Percentiles rank a stretch among this genome's conserved stretches.
Conservation (phyloP, 768 basidiomycete genomes). For the Neoboletus brunneissimus region DNA sequence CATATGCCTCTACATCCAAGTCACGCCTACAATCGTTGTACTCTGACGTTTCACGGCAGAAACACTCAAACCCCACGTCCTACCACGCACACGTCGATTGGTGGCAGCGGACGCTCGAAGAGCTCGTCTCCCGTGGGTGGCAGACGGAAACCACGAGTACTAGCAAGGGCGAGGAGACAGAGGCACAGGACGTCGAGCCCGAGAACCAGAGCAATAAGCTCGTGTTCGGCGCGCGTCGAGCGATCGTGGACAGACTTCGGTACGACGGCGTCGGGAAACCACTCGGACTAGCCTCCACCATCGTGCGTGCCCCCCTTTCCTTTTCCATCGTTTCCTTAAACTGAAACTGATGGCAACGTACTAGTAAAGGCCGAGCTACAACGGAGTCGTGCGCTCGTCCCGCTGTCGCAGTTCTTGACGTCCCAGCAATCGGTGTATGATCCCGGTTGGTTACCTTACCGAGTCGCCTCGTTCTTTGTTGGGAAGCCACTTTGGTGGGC, state of each 20-base stretch:
- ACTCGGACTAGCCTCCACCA: conserved; percentile 62
- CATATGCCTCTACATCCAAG: conserved; percentile 30
- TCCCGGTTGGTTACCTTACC: conserved; percentile 63
- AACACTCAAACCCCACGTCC: conserved; percentile 78
- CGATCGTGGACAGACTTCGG: conserved; percentile 57
- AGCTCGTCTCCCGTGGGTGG: conserved; percentile 55
- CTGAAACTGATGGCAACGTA: conserved; percentile 31
- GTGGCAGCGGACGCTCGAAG: conserved; percentile 76
- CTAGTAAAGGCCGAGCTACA: conserved; percentile 71
- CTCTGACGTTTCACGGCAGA: conserved; percentile 83
- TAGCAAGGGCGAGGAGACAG: conserved; percentile 9
- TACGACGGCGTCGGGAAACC: conserved; percentile 74
- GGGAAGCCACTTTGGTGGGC: conserved; percentile 87
- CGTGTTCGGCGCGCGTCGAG: conserved; percentile 53
- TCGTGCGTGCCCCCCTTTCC: conserved; percentile 51
- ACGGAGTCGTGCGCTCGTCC: conserved; percentile 42
- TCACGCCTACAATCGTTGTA: conserved; percentile 77
- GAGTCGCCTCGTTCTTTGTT: conserved; percentile 67
- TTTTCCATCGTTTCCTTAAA: not conserved
- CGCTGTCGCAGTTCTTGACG: conserved; percentile 52
- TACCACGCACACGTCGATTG: conserved; percentile 80
- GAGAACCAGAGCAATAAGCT: conserved; percentile 45
- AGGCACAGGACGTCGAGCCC: conserved; percentile 3
- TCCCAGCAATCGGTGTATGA: conserved; percentile 63
- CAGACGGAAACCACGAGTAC: conserved; percentile 34